A percentile compares a stretch with the other conserved stretches of the same genome.
These are phyloP conservation scores for Davidsoniella eucalypti DNA, from an alignment of 2,329 filamentous ascomycete species.

Conservation along the genomic window DNA sequence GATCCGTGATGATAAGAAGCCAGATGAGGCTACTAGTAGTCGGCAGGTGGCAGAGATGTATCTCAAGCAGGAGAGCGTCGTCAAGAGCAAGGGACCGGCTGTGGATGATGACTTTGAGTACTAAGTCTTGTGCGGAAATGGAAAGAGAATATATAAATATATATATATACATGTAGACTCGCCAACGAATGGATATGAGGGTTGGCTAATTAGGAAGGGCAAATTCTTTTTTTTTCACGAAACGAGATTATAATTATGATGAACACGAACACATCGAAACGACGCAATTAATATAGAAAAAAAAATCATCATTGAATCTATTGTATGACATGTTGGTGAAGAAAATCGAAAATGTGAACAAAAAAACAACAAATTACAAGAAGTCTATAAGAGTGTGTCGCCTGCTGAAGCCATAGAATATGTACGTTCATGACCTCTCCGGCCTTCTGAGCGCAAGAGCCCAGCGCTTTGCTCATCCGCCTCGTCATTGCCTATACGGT, in stretches of 20 bases:
- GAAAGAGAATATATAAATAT: background rate
- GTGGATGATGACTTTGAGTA: slow-evolving; percentile 99
- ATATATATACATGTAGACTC: background rate
- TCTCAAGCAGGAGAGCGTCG: slow-evolving; percentile 76
- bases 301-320: background rate
- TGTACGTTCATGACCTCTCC: background rate
- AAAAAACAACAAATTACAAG: background rate
- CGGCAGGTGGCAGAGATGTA: slow-evolving; percentile 94
- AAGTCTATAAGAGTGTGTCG: slow-evolving; percentile 8
- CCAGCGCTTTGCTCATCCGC: slow-evolving; percentile 15
- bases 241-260: background rate
- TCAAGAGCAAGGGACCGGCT: slow-evolving; percentile 67
- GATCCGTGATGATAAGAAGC: slow-evolving; percentile 85
- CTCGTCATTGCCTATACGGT: slow-evolving; percentile 6
- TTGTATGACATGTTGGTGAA: no score
- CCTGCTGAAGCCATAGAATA: slow-evolving; percentile 14
- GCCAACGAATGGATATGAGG: background rate
- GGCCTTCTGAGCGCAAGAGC: background rate
- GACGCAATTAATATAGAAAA: background rate
- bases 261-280: background rate
- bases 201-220: background rate
- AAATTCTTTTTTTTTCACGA: background rate
- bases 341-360: no score
- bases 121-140: slow-evolving; percentile 24
- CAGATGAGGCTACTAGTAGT: slow-evolving; percentile 71